A percentile compares a stretch with the other conserved stretches of the same genome.
Conservation (phyloP, 768 basidiomycete species). For the Tremella fuciformis region DNA sequence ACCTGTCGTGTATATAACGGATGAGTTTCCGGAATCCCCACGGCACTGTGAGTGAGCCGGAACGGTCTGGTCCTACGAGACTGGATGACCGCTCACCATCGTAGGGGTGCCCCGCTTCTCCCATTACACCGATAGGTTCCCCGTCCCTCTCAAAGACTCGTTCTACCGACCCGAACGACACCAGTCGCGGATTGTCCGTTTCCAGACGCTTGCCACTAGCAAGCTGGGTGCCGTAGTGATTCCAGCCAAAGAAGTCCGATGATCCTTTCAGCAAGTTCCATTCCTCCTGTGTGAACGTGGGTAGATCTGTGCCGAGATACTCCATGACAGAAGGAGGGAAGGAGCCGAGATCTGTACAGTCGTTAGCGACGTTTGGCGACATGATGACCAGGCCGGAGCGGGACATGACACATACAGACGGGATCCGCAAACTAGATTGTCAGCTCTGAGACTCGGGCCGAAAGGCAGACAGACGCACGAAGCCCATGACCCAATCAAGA, state of each 20-base stretch:
- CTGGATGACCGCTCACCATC: constrained; percentile 27
- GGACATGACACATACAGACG: constrained; percentile 1
- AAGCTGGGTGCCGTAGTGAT: constrained; percentile 25
- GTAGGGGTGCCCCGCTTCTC: constrained; percentile 23
- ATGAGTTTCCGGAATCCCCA: constrained; percentile 46
- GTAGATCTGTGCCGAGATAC: constrained; percentile 20
- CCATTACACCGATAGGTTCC: constrained; percentile 21
- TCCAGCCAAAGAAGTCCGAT: constrained; percentile 34
- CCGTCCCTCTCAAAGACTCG: constrained; percentile 27
- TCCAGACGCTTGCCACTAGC: constrained; percentile 20
- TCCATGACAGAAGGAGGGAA: constrained; percentile 4
- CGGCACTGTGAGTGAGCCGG: constrained; percentile 19
- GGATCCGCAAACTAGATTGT: background rate
- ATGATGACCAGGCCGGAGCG: background rate
- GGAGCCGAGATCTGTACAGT: background rate
- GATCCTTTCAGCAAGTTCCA: constrained; percentile 34
- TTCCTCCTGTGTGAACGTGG: constrained; percentile 38
- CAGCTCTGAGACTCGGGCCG: background rate
- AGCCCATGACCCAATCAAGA: constrained; percentile 12
- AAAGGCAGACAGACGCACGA: constrained; percentile 6
- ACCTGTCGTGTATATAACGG: constrained; percentile 23
- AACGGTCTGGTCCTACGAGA: background rate
- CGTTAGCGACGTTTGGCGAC: too few relatives aligned
- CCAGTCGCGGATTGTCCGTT: constrained; percentile 11
- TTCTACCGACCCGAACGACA: constrained; percentile 18